These are phyloP conservation scores for Tetradesmus lagerheimii DNA, from an alignment of 139 green algal species.

Conservation along the genomic window DNA sequence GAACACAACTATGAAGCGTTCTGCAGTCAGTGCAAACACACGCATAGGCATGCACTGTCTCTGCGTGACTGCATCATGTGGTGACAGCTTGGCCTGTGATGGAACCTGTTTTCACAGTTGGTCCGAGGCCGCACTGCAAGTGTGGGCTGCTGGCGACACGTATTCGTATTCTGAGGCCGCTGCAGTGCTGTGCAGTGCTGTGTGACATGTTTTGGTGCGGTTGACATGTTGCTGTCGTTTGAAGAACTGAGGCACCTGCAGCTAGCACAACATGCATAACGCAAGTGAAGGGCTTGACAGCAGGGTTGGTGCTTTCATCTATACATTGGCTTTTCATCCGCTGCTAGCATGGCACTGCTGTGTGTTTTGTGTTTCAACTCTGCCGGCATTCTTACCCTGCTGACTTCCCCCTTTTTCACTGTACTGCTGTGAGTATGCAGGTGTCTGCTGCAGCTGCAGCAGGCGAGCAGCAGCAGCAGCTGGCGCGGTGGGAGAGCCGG, in stretches of 20 bases:
- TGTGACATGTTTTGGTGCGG: no score
- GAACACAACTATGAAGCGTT: no score
- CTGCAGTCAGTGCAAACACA: no score
- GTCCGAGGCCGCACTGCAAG: constrained; percentile 16
- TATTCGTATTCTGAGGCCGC: neutral
- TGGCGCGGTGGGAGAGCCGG: neutral
- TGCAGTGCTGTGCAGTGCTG: no score
- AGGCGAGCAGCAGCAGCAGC: constrained; percentile 18
- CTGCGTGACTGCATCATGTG: neutral
- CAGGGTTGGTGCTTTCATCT: no score
- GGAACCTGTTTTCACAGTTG: constrained; percentile 51
- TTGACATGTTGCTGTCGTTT: no score
- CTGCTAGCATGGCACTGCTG: no score
- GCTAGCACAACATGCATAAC: no score
- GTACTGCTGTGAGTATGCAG: neutral
- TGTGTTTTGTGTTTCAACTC: neutral
- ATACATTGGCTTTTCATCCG: no score
- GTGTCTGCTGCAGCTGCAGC: constrained; percentile 10
- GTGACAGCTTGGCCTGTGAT: constrained; percentile 10
- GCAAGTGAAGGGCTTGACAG: no score
- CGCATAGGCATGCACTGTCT: no score
- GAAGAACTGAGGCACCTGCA: no score
- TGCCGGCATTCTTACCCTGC: neutral
- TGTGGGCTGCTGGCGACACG: neutral
- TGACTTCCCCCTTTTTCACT: neutral